Percentiles rank a stretch among this genome's conserved stretches.
These are phyloP conservation scores for Claviceps arundinis DNA, from an alignment of 2,329 filamentous ascomycete genomes.

Conservation along the genomic window DNA sequence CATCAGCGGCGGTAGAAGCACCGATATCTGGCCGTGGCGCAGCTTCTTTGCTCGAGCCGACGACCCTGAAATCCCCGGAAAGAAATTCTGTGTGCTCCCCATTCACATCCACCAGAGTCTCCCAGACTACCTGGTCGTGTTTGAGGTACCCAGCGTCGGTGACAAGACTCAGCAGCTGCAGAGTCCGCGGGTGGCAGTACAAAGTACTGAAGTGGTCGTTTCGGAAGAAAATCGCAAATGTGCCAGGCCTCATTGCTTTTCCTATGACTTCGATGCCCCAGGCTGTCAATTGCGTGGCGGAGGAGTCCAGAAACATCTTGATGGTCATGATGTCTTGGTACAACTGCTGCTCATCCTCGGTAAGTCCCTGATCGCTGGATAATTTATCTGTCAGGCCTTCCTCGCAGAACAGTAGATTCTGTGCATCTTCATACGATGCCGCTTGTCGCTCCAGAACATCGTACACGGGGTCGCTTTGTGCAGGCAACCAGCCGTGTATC, in stretches of 20 bases:
- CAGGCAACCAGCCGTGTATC: constrained; percentile 85
- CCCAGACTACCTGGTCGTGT: constrained; percentile 91
- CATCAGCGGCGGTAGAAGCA: constrained; percentile 9
- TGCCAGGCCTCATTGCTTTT: constrained; percentile 57
- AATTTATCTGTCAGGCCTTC: constrained; percentile 80
- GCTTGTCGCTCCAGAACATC: constrained; percentile 61
- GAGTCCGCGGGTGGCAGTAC: constrained; percentile 71
- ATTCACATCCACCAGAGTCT: constrained; percentile 78
- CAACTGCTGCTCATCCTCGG: constrained; percentile 59
- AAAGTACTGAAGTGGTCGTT: constrained; percentile 96
- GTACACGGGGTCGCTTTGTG: constrained; percentile 51
- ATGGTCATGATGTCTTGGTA: constrained; percentile 78
- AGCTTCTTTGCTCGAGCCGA: constrained; percentile 39
- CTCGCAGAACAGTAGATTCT: constrained; percentile 76
- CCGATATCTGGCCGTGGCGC: constrained; percentile 6
- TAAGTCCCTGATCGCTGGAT: constrained; percentile 36
- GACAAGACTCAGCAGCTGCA: constrained; percentile 68
- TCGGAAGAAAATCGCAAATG: constrained; percentile 82
- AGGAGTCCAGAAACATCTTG: constrained; percentile 65
- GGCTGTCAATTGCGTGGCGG: constrained; percentile 76
- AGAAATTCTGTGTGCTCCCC: constrained; percentile 74
- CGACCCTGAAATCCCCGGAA: constrained; percentile 77
- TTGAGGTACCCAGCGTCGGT: constrained; percentile 83
- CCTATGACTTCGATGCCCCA: constrained; percentile 67
- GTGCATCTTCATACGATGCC: constrained; percentile 79